These are phyloP conservation scores for Juncus inflexus DNA, from an alignment of 176 grass and related monocot genomes.

Conservation along the genomic window DNA sequence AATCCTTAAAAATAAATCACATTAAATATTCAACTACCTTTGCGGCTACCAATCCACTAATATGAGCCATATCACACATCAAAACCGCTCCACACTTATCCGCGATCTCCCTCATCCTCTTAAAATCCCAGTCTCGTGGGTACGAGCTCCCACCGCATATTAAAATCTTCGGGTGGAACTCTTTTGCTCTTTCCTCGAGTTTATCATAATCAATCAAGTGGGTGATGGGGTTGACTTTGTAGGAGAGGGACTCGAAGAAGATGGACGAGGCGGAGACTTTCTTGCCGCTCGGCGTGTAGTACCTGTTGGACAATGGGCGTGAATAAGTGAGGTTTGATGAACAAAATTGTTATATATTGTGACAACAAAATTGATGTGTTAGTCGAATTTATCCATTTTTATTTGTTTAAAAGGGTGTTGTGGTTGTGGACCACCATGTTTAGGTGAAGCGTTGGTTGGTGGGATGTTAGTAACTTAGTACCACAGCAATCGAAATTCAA, in stretches of 20 bases:
- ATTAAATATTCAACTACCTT: slow-evolving; percentile 33
- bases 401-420: too few relatives aligned
- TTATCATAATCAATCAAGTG: slow-evolving; percentile 94
- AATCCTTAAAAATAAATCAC: not conserved
- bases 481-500: too few relatives aligned
- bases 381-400: too few relatives aligned
- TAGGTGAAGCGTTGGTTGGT: too few relatives aligned
- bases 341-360: too few relatives aligned
- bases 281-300: slow-evolving; percentile 78
- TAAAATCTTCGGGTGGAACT: slow-evolving; percentile 93
- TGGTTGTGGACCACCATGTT: too few relatives aligned
- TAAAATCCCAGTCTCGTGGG: slow-evolving; percentile 92
- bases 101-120: slow-evolving; percentile 68
- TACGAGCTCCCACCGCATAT: slow-evolving; percentile 97
- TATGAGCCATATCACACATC: slow-evolving; percentile 98
- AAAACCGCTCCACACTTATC: slow-evolving; percentile 77
- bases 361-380: too few relatives aligned
- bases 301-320: slow-evolving; percentile 8
- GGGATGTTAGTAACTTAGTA: too few relatives aligned
- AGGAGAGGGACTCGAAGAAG: slow-evolving; percentile 92
- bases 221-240: slow-evolving; percentile 90
- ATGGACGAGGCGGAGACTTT: slow-evolving; percentile 92
- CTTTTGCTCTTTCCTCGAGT: slow-evolving; percentile 75
- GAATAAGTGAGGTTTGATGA: too few relatives aligned
- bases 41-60: slow-evolving; percentile 70